phyloP scores from a whole-genome alignment of 306 rosid species.

The Phaseolus lunatus region DNA sequence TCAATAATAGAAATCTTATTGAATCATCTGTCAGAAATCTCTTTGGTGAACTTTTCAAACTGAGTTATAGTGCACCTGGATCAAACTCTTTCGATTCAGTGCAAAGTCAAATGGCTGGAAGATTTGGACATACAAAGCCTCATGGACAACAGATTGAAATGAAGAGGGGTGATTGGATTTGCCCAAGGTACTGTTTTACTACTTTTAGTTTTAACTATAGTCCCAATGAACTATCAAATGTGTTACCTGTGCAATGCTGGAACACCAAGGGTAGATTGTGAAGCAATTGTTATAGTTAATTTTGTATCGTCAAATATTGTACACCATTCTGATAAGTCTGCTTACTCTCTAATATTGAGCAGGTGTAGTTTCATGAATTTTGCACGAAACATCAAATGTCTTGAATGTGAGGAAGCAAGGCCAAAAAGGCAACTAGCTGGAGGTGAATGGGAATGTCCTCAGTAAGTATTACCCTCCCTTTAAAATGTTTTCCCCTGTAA shows the following conservation, averaged over 20 bases:
- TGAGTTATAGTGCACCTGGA: constrained; percentile 61
- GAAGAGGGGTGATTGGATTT: constrained; percentile 97
- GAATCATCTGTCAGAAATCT: constrained; percentile 79
- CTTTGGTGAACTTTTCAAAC: constrained; percentile 71
- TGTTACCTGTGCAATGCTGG: constrained; percentile 27
- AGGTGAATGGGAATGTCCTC: constrained; percentile 99
- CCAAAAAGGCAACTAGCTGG: constrained; percentile 88
- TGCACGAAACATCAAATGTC: constrained; percentile 86
- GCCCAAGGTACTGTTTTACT: constrained; percentile 65
- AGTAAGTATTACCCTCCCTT: constrained; percentile 64
- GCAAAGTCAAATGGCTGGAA: constrained; percentile 57
- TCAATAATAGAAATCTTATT: constrained; percentile 59
- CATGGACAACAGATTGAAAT: constrained; percentile 73
- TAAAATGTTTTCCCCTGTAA: constrained; percentile 27
- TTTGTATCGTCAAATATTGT: constrained; percentile 10
- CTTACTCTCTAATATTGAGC: constrained; percentile 46
- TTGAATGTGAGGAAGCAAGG: constrained; percentile 88
- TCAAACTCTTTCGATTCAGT: constrained; percentile 50
- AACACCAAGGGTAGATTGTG: not conserved
- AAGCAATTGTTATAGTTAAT: constrained; percentile 1
- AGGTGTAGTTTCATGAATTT: constrained; percentile 99
- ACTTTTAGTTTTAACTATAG: constrained; percentile 13
- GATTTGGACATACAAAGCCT: constrained; percentile 54
- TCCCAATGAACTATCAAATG: constrained; percentile 14
- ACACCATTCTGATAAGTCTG: constrained; percentile 22